Conservation (phyloP, 2,329 filamentous ascomycete genomes). For the Aspergillus jensenii region DNA sequence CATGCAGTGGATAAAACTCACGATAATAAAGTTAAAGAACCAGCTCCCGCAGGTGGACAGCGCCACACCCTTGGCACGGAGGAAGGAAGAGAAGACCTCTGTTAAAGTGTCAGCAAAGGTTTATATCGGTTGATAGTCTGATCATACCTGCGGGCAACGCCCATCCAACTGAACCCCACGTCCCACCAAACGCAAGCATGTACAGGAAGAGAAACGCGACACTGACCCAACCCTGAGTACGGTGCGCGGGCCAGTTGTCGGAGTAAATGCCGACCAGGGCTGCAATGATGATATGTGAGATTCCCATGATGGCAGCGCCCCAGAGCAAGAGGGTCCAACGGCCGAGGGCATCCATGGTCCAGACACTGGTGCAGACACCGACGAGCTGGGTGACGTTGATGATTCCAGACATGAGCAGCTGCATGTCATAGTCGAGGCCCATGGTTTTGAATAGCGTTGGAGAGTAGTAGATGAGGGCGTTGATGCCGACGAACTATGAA, state of each 20-base stretch:
- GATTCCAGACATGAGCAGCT: constrained; percentile 55
- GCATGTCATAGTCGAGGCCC: constrained; percentile 46
- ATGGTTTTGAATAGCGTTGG: constrained; percentile 58
- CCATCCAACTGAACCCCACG: constrained; percentile 55
- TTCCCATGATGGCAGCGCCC: constrained; percentile 47
- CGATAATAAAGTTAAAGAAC: constrained; percentile 63
- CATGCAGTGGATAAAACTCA: constrained; percentile 18
- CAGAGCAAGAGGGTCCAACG: constrained; percentile 48
- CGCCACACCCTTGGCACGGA: constrained; percentile 66
- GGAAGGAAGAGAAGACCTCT: constrained; percentile 64
- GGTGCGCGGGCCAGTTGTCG: constrained; percentile 52
- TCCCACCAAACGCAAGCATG: constrained; percentile 61
- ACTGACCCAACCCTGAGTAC: constrained; percentile 54
- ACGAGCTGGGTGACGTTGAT: constrained; percentile 53
- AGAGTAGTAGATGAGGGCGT: constrained; percentile 61
- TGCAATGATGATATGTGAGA: constrained; percentile 53
- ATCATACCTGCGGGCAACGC: constrained; percentile 39
- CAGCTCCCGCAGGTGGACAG: constrained; percentile 65
- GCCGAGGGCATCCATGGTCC: constrained; percentile 51
- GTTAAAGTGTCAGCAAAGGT: constrained; percentile 14
- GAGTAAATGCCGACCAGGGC: constrained; percentile 55
- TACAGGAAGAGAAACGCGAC: constrained; percentile 63
- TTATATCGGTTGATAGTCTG: too few species aligned
- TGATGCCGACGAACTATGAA: constrained; percentile 50
- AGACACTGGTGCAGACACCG: constrained; percentile 49